Base-by-base conservation (phyloP, 2,329 filamentous ascomycete genomes). In the Arthroderma sp. region DNA sequence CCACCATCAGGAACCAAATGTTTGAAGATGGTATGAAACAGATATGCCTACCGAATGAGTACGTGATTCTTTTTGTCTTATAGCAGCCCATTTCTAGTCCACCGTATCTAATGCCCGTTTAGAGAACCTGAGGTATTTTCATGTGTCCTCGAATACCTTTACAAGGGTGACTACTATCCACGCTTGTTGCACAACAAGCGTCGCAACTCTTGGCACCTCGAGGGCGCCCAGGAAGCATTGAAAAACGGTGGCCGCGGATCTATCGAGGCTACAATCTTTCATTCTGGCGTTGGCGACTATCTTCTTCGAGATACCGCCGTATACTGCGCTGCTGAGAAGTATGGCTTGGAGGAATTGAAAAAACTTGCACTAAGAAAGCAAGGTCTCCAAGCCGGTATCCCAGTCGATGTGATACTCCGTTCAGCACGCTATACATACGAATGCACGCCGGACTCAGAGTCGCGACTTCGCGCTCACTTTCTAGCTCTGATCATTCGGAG, bases 401-500 rank as follows among this genome's bases (percentile, higher is more conserved):
- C 94, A 60, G 85, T 93, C 63, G 84, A 79, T 60, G 88, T 85
- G 54, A 93, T 95, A 67, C 77, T 96, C 66, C 81, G 85, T 61
- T 89, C 83, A 60, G 88, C 88, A 57, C 85, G 89, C 67, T 95
- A 91, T 73, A 87, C 88, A 62, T 95, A 96, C 70, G 84, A 85
- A 62, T 81, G 94, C 73, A 95, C 89, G 59, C 87, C 88, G 55
- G 85, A 94, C 71, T 83, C 80, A 58, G 88, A 96, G 72, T 89
- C 83, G 61, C 79, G 82, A 60, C 80, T 96, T 66, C 87, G 88
- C 71, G 88, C 88, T 73, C 87, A 94, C 73, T 95, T 94, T 74
- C 81, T 96, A 65, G 86, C 88, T 64, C 78, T 95, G 68, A 94
- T 95, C 68, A 94, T 95, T 73, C 83, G 88, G 72, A 89, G 85